Percentiles rank a stretch among this genome's conserved stretches.
Evolutionary conservation across 306 rosid species (phyloP).

Genomic region (Senna tora): DNA sequence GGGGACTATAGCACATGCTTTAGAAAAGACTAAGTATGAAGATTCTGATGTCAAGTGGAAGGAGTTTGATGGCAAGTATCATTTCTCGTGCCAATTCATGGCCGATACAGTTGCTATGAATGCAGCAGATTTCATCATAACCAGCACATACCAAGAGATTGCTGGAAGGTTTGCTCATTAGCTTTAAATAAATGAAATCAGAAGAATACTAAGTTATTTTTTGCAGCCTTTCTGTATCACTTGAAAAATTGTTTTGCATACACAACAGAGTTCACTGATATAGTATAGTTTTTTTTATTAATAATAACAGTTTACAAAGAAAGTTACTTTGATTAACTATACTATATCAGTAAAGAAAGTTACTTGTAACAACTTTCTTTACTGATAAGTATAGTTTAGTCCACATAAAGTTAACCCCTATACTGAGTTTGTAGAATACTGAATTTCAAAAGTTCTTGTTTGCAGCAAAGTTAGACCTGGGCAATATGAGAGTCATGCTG

Average conservation of each 20-base stretch:
- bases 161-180: conserved; percentile 73
- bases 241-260: not conserved
- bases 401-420: not conserved
- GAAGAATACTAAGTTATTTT: not conserved
- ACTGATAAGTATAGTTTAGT: not conserved
- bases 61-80: conserved; percentile 83
- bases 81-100: conserved; percentile 85
- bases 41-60: conserved; percentile 94
- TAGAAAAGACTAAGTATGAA: conserved; percentile 91
- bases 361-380: too few relatives aligned
- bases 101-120: conserved; percentile 92
- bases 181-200: not conserved
- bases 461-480: conserved; percentile 89
- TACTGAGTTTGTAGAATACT: conserved; percentile 9
- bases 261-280: not conserved
- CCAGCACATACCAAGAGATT: conserved; percentile 91
- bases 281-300: too few relatives aligned
- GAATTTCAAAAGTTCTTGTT: conserved; percentile 29
- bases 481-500: conserved; percentile 81
- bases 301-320: too few relatives aligned
- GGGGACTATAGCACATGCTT: conserved; percentile 95
- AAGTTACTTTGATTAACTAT: too few relatives aligned
- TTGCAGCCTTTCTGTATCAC: not conserved
- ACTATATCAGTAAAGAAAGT: too few relatives aligned
- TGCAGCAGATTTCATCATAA: conserved; percentile 84